phyloP scores from a whole-genome alignment of 106 monocot species.

The Dendrobium catenatum region DNA sequence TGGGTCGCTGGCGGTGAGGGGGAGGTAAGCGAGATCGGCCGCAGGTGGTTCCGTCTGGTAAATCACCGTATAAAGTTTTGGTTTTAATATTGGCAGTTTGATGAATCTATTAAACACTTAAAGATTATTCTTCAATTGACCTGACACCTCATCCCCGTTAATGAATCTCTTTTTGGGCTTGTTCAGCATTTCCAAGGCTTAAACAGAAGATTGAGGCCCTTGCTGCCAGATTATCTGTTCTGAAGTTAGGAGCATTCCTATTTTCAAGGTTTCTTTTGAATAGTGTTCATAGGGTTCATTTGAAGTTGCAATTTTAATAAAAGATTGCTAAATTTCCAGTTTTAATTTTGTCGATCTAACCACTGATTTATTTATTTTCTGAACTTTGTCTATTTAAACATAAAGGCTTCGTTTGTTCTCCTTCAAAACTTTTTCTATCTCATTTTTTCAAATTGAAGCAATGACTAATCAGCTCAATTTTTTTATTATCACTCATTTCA shows the following conservation, averaged over 20 bases:
- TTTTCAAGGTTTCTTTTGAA: slow-evolving; percentile 1
- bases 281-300: background rate
- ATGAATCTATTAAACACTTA: background rate
- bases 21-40: too few species aligned
- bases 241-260: slow-evolving; percentile 14
- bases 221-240: slow-evolving; percentile 55
- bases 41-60: too few species aligned
- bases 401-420: background rate
- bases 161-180: background rate
- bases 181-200: slow-evolving; percentile 63
- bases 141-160: background rate
- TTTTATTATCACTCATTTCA: background rate
- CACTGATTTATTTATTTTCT: background rate
- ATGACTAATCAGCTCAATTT: background rate
- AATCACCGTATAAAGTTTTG: background rate
- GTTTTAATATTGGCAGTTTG: background rate
- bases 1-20: too few species aligned
- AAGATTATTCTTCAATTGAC: background rate
- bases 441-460: background rate
- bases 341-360: background rate
- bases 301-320: background rate
- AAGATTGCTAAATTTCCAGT: background rate
- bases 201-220: slow-evolving; percentile 59
- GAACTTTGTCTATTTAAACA: background rate
- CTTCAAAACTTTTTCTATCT: background rate